These are phyloP conservation scores for Solanum sejunctum DNA, from an alignment of 257 asterid species.

Conservation along the genomic window DNA sequence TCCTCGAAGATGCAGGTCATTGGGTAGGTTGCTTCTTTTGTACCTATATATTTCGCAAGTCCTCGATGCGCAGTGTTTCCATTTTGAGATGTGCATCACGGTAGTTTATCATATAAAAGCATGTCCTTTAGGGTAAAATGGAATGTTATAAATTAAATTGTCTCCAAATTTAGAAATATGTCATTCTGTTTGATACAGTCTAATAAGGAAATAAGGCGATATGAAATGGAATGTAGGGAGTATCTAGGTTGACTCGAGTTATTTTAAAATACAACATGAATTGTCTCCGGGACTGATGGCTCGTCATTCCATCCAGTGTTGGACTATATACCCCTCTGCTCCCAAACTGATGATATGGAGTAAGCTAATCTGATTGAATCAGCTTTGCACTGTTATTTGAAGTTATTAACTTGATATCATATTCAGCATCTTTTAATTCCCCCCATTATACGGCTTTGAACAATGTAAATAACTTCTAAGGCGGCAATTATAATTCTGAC, in stretches of 20 bases:
- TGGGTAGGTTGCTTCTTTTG: slow-evolving; percentile 46
- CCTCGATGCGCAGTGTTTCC: background rate
- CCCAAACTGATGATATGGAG: background rate
- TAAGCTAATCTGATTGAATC: background rate
- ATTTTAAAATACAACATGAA: background rate
- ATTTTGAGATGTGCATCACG: background rate
- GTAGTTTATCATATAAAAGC: background rate
- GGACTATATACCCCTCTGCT: background rate
- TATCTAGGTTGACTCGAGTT: background rate
- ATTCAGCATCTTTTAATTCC: background rate
- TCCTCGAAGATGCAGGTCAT: slow-evolving; percentile 97
- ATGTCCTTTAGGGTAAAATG: background rate
- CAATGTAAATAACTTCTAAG: background rate
- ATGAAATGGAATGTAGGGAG: background rate
- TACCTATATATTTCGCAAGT: background rate
- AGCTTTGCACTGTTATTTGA: background rate
- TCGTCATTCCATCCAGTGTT: background rate
- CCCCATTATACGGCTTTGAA: background rate
- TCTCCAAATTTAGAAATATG: background rate
- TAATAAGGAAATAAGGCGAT: background rate
- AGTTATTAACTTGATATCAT: background rate
- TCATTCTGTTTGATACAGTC: background rate
- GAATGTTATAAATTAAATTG: background rate
- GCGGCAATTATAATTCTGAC: background rate
- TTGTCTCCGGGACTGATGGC: background rate